phyloP scores from a whole-genome alignment of 2,329 filamentous ascomycete genomes.

The Diaporthe sp. region DNA sequence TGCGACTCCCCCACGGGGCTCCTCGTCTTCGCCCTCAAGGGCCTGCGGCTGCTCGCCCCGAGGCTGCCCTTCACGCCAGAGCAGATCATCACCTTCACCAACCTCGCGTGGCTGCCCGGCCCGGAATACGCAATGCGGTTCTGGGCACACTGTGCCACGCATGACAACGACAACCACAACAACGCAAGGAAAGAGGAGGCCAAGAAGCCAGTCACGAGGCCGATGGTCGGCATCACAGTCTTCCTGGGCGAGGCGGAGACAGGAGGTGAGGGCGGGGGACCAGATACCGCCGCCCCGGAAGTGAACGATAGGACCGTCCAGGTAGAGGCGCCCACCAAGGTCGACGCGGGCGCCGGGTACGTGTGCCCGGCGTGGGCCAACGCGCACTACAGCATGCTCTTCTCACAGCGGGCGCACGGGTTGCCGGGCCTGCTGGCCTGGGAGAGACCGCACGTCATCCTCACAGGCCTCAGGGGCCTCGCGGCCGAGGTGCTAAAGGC shows the following conservation, averaged over 20 bases:
- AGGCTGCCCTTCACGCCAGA: conserved; percentile 59
- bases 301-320: conserved; percentile 46
- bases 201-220: conserved; percentile 47
- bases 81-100: conserved; percentile 72
- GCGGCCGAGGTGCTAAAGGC: conserved; percentile 55
- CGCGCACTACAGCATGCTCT: conserved; percentile 58
- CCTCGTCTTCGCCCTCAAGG: conserved; percentile 67
- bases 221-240: conserved; percentile 62
- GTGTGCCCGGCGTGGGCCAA: conserved; percentile 65
- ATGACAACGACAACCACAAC: conserved; percentile 52
- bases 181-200: conserved; percentile 45
- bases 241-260: conserved; percentile 54
- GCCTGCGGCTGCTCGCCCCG: conserved; percentile 58
- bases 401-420: conserved; percentile 56
- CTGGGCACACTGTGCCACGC: conserved; percentile 62
- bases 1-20: conserved; percentile 74
- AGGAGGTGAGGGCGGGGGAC: conserved; percentile 40
- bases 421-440: conserved; percentile 62
- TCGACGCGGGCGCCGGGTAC: conserved; percentile 49
- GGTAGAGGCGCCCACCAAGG: conserved; percentile 35
- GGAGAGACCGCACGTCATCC: conserved; percentile 63
- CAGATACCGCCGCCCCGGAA: conserved; percentile 41
- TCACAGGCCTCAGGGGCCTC: conserved; percentile 57
- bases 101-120: conserved; percentile 76
- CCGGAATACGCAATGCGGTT: conserved; percentile 73